Base-by-base conservation (phyloP, 495 filamentous ascomycete species). In the Penicillium egyptiacum region DNA sequence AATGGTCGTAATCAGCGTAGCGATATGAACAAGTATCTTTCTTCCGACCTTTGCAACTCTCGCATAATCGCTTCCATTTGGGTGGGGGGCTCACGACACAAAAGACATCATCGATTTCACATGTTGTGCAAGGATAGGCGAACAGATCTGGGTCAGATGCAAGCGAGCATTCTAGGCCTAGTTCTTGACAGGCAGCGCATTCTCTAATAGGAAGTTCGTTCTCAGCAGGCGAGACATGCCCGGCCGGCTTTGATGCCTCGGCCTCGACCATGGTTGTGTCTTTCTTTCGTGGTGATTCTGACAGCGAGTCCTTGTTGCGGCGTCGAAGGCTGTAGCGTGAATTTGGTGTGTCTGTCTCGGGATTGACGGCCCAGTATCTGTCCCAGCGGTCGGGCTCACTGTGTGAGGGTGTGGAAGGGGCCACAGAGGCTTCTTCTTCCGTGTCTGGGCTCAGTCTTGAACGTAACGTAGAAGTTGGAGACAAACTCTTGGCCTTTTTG, bases 51-150 rank as follows among this genome's bases (percentile, higher is more conserved):
- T 19, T 46, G 31, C 52, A 37, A 28, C 16, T 19, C n/a, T 55
- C 52, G 16, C 52, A 55, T n/a, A 42, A 26, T 8, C 31, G 41
- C 30, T 55, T 55, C 52, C 52, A 55, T 17, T 39, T 46, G 12
- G 52, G 42, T n/a, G 31, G n/a, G 4, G 52, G 52, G 11, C 10
- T 55, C 11, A 46, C 28, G 5, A 55, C 31, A 6, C 52, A 55
- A 3, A 35, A 43, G 10, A 55, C 9, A 25, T 16, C 41, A 20
- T 46, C 52, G 9, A 26, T 7, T 23, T n/a, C 52, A 12, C 52
- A 55, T 5, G 31, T 26, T 5, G 19, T 10, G 52, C 52, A 55
- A 25, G 52, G 52, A 25, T 55, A 55, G 19, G 41, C 30, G 23
- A 12, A 28, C 8, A 2, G 41, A 39, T 55, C 31, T 8, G 40